phyloP scores from a whole-genome alignment of 1,284 basidiomycete genomes.

The Tetrapyrgos nigripes region DNA sequence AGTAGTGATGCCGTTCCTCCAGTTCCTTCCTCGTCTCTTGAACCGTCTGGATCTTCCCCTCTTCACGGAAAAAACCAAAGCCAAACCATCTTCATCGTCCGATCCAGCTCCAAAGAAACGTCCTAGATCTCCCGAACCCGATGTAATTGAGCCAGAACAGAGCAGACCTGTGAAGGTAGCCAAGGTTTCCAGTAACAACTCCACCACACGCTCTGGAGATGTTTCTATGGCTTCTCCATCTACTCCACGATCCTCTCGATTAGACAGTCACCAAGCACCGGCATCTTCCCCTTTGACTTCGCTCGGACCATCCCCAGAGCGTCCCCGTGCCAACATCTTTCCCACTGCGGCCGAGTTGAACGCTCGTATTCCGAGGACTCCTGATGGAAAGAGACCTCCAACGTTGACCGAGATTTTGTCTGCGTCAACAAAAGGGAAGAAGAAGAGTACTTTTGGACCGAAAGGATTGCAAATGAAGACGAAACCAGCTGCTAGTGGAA shows the following conservation, averaged over 20 bases:
- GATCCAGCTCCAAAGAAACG: not conserved
- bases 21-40: not conserved
- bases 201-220: not conserved
- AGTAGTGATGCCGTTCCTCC: not conserved
- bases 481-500: not conserved
- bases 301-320: not conserved
- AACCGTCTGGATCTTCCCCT: not conserved
- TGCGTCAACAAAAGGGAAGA: not conserved
- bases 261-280: not conserved
- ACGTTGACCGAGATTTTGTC: conserved; percentile 11
- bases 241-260: too few relatives aligned
- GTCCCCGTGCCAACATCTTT: not conserved
- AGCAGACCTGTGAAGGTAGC: not conserved
- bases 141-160: not conserved
- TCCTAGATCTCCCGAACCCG: not conserved
- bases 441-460: not conserved
- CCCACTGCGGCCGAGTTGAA: not conserved
- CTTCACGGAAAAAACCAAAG: not conserved
- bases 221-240: not conserved
- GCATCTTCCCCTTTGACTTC: conserved; percentile 7
- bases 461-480: not conserved
- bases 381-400: not conserved
- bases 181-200: not conserved
- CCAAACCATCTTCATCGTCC: not conserved
- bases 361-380: not conserved